Evolutionary conservation across 176 grass and related monocot genomes (phyloP).

Genomic region (Oryza glaberrima): DNA sequence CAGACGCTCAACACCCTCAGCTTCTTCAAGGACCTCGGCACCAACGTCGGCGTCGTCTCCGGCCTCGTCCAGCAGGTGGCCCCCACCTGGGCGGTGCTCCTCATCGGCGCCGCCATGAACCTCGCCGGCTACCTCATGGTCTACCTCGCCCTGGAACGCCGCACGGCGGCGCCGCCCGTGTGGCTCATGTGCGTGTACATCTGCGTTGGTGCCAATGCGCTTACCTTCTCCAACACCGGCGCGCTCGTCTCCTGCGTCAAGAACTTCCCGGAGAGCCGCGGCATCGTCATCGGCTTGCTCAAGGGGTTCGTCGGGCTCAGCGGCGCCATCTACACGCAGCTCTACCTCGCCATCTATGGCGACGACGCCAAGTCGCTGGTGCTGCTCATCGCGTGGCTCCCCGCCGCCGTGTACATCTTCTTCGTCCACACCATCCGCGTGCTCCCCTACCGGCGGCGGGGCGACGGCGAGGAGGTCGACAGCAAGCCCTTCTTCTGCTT

Average conservation of each 20-base stretch:
- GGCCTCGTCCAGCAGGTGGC: constrained; percentile 52
- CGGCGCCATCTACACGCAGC: constrained; percentile 65
- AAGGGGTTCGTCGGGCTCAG: constrained; percentile 66
- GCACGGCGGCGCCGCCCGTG: constrained; percentile 29
- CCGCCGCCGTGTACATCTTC: constrained; percentile 57
- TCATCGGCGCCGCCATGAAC: constrained; percentile 47
- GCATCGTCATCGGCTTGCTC: constrained; percentile 68
- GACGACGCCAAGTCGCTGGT: constrained; percentile 48
- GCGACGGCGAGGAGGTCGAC: constrained; percentile 2
- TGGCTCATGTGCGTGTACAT: constrained; percentile 57
- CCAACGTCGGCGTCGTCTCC: constrained; percentile 52
- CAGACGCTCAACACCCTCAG: constrained; percentile 41
- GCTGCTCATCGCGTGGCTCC: constrained; percentile 62
- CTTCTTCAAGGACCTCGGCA: constrained; percentile 62
- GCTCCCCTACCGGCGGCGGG: constrained; percentile 17
- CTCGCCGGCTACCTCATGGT: constrained; percentile 46
- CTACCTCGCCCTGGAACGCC: constrained; percentile 28
- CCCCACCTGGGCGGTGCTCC: constrained; percentile 42
- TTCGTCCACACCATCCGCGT: constrained; percentile 61
- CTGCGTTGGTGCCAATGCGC: constrained; percentile 42
- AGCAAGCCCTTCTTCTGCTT: constrained; percentile 44
- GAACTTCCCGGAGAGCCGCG: constrained; percentile 72
- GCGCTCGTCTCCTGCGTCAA: constrained; percentile 72
- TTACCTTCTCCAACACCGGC: constrained; percentile 66
- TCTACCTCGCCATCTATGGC: constrained; percentile 69